Evolutionary conservation across 441 rosid genomes (phyloP).

Genomic region (Euphorbia schlechtendalii): DNA sequence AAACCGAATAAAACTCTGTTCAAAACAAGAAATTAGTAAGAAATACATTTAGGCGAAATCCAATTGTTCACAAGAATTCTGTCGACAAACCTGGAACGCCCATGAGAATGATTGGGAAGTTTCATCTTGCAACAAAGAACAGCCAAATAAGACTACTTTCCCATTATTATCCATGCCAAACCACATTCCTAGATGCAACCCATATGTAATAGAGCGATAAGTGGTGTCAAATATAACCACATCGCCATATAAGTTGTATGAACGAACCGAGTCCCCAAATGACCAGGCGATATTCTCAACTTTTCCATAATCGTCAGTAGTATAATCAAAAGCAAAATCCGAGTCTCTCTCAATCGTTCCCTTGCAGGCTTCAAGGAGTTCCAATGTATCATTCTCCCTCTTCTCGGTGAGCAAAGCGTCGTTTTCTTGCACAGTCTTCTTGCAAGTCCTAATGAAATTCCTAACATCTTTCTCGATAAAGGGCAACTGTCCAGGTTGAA

Average conservation of each 20-base stretch:
- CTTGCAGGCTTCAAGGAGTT: slow-evolving; percentile 78
- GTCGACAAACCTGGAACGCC: slow-evolving; percentile 88
- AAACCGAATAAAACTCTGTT: slow-evolving; percentile 73
- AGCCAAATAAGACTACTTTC: slow-evolving; percentile 60
- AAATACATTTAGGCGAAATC: slow-evolving; percentile 23
- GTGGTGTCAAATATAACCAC: slow-evolving; percentile 67
- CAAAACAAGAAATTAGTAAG: slow-evolving; percentile 36
- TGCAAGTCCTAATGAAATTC: slow-evolving; percentile 75
- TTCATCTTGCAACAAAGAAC: slow-evolving; percentile 80
- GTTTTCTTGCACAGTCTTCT: slow-evolving; percentile 75
- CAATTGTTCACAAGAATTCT: slow-evolving; percentile 25
- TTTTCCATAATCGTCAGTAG: slow-evolving; percentile 53
- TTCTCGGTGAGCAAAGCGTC: slow-evolving; percentile 77
- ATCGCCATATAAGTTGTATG: slow-evolving; percentile 59
- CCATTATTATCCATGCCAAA: slow-evolving; percentile 77
- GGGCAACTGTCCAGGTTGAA: slow-evolving; percentile 77
- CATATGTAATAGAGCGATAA: slow-evolving; percentile 73
- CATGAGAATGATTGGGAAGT: slow-evolving; percentile 55
- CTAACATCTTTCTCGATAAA: slow-evolving; percentile 91
- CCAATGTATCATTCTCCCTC: slow-evolving; percentile 58
- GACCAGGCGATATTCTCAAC: slow-evolving; percentile 88
- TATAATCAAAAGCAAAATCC: slow-evolving; percentile 57
- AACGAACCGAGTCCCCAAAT: slow-evolving; percentile 53
- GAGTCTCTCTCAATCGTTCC: slow-evolving; percentile 51
- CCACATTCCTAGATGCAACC: slow-evolving; percentile 71